A percentile compares a stretch with the other conserved stretches of the same genome.
Conservation (phyloP, 495 filamentous ascomycete genomes). For the Aspergillus hancockii region DNA sequence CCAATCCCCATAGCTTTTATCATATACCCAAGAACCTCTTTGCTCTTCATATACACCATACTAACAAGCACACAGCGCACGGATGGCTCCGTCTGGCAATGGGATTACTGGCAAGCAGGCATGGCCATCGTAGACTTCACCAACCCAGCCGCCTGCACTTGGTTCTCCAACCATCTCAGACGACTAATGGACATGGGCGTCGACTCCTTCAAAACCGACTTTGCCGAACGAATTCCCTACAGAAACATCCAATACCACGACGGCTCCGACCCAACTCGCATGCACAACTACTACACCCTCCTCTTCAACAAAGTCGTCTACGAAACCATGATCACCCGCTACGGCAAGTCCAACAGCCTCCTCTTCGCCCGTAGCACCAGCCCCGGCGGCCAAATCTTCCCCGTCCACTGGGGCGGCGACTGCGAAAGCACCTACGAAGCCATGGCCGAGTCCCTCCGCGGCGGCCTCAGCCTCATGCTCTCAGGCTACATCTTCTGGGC, state of each 20-base stretch:
- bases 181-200: slow-evolving; percentile 65
- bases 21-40: not conserved
- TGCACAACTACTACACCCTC: slow-evolving; percentile 77
- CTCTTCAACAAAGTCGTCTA: slow-evolving; percentile 72
- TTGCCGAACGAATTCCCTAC: slow-evolving; percentile 70
- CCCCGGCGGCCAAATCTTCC: slow-evolving; percentile 68
- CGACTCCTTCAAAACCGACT: slow-evolving; percentile 73
- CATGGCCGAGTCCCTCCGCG: slow-evolving; percentile 71
- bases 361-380: slow-evolving; percentile 68
- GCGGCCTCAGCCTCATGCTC: slow-evolving; percentile 65
- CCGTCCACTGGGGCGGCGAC: slow-evolving; percentile 67
- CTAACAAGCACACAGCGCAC: slow-evolving; percentile 38
- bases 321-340: slow-evolving; percentile 58
- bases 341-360: slow-evolving; percentile 58
- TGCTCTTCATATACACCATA: not conserved
- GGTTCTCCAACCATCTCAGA: slow-evolving; percentile 60
- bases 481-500: slow-evolving; percentile 71
- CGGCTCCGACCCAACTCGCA: slow-evolving; percentile 56
- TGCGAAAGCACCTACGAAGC: slow-evolving; percentile 72
- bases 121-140: slow-evolving; percentile 77
- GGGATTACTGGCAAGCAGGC: slow-evolving; percentile 73
- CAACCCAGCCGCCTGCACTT: slow-evolving; percentile 63
- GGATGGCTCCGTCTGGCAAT: slow-evolving; percentile 72
- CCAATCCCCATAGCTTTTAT: not conserved
- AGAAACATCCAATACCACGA: slow-evolving; percentile 60